Evolutionary conservation across 805 yeast genomes (phyloP), one percentile per base, ranked within the genome.

Genomic region (Schizosaccharomyces pombe): DNA sequence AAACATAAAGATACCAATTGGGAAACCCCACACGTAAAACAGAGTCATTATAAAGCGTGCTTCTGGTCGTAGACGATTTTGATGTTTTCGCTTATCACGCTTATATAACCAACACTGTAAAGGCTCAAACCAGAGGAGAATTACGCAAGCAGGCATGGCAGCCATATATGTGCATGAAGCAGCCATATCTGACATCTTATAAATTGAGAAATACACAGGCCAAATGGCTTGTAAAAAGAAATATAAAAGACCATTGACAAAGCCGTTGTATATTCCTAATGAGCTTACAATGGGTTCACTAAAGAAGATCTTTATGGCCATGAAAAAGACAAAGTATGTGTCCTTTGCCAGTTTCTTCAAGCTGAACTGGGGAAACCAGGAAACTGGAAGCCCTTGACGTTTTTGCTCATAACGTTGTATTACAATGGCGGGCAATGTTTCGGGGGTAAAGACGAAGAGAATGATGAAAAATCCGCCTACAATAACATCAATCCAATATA

Each of bases 101-200:
- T 37, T 24, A 28, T 31, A 49, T 9, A 49, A n/a, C 33, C 53
- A 28, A 24, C 33, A 12, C 14, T 49, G 53, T 12, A 49, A 11
- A 24, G 53, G 53, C 61, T 79, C 73, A 56, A 68, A 67, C 0
- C 63, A 56, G 32, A 79, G 77, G 55, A 86, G 84, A 28, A 76
- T 49, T 4, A 74, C 33, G 68, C 78, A 71, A 56, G 95, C 95
- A 53, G 82, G 62, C 52, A 82, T 74, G 65, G 85, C 70, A 14
- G 83, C 80, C 56, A 85, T 64, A 70, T 85, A 86, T 19, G 95
- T 94, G 29, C 19, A 32, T 57, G 82, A 82, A n/a, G 76, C 77
- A 29, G 76, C 78, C 60, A 89, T 87, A 55, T 67, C 62, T 24
- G 57, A 55, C 73, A 74, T 79, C 26, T 72, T 72, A 62, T 85